Conservation (phyloP, 2,329 filamentous ascomycete species). For the Onygena corvina region DNA sequence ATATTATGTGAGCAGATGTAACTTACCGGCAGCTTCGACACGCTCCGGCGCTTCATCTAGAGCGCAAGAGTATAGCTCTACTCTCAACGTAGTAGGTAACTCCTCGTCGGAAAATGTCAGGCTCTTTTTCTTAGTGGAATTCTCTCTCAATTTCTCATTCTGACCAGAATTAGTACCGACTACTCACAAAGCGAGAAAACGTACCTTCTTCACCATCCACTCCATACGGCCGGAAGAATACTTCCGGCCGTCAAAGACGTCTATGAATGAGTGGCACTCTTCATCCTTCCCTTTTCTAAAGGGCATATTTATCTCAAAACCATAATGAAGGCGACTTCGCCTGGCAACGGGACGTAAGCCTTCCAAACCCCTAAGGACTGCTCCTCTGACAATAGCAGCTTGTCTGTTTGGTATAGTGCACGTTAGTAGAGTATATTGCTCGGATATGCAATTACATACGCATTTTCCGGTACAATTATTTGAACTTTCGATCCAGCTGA, state of each 20-base stretch:
- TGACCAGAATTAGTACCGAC: not conserved
- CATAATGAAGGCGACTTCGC: slow-evolving; percentile 11
- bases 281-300: slow-evolving; percentile 8
- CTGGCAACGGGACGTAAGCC: not conserved
- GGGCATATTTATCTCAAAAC: not conserved
- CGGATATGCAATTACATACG: slow-evolving; percentile 4
- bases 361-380: slow-evolving; percentile 9
- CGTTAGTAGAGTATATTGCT: not conserved
- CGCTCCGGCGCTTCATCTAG: not conserved
- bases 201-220: slow-evolving; percentile 11
- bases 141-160: slow-evolving; percentile 1
- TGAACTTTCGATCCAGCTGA: not conserved
- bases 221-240: not conserved
- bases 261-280: not conserved
- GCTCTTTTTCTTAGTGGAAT: not conserved
- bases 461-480: slow-evolving; percentile 10
- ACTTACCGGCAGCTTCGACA: not conserved
- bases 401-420: slow-evolving; percentile 2
- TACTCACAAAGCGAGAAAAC: not conserved
- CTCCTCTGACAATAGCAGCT: slow-evolving; percentile 11
- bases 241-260: not conserved
- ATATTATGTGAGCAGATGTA: not conserved
- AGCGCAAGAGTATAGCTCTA: not conserved
- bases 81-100: too few species aligned
- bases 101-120: not conserved